A percentile compares a stretch with the other conserved stretches of the same genome.
These are phyloP conservation scores for Avena eriantha DNA, from an alignment of 176 grass and related monocot genomes.

Conservation along the genomic window DNA sequence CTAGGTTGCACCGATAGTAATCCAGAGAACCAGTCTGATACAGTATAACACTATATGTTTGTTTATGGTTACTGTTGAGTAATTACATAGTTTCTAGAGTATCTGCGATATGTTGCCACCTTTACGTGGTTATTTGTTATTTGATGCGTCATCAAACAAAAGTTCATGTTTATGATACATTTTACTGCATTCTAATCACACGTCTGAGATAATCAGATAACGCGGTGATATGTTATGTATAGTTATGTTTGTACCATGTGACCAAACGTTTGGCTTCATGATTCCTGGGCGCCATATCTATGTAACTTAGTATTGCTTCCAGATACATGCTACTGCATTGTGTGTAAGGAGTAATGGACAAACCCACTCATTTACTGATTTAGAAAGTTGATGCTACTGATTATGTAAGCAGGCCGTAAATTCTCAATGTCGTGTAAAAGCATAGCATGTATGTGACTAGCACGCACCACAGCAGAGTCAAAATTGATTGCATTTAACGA, in stretches of 20 bases:
- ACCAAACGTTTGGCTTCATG: background rate
- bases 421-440: background rate
- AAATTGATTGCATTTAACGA: background rate
- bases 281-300: background rate
- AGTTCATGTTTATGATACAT: constrained; percentile 3
- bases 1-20: background rate
- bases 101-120: background rate
- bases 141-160: background rate
- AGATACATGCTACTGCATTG: constrained; percentile 6
- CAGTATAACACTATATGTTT: background rate
- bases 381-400: background rate
- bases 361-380: background rate
- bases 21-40: background rate
- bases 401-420: background rate
- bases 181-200: background rate
- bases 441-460: background rate
- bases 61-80: background rate
- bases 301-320: background rate
- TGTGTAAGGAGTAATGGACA: background rate
- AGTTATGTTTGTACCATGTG: background rate
- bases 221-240: background rate
- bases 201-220: background rate
- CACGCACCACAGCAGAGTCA: background rate
- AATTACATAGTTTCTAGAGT: background rate
- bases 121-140: background rate